Conservation (phyloP, 768 basidiomycete species). For the Auricularia auricula-judae region DNA sequence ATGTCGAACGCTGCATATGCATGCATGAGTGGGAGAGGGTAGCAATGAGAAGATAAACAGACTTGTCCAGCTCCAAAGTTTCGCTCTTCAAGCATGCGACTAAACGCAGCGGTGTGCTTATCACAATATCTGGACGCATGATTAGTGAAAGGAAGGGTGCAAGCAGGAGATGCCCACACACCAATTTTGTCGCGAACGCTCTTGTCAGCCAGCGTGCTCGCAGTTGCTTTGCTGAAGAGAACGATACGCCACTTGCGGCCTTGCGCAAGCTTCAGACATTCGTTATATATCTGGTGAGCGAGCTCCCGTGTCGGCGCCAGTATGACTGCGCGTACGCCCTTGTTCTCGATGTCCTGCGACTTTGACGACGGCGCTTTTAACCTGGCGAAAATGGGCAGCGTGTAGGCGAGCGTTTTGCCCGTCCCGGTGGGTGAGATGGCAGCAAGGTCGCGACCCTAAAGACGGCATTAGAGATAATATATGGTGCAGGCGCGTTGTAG, state of each 20-base stretch:
- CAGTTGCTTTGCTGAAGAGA: constrained; percentile 83
- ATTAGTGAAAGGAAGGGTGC: neutral
- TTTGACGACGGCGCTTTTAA: constrained; percentile 41
- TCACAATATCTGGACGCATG: constrained; percentile 58
- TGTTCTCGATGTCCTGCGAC: constrained; percentile 24
- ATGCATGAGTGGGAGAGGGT: constrained; percentile 6
- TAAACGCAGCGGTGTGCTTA: constrained; percentile 85
- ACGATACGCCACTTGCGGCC: constrained; percentile 77
- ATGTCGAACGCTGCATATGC: constrained; percentile 59
- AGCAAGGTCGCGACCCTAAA: constrained; percentile 70
- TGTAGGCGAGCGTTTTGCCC: constrained; percentile 91
- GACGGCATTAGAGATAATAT: neutral
- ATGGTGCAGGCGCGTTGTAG: constrained; percentile 5
- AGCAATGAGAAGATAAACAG: constrained; percentile 15
- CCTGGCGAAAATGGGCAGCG: constrained; percentile 66
- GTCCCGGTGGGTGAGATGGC: constrained; percentile 97
- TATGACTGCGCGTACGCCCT: constrained; percentile 66
- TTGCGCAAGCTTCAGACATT: constrained; percentile 70
- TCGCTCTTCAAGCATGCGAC: constrained; percentile 69
- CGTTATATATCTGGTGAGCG: constrained; percentile 92
- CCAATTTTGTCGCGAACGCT: constrained; percentile 66
- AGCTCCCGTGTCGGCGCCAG: constrained; percentile 90
- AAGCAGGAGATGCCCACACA: constrained; percentile 20
- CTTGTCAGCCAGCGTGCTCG: constrained; percentile 67
- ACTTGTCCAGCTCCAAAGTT: constrained; percentile 63